Evolutionary conservation across 2,329 filamentous ascomycete species (phyloP).

Genomic region (Fusarium incarnatum): DNA sequence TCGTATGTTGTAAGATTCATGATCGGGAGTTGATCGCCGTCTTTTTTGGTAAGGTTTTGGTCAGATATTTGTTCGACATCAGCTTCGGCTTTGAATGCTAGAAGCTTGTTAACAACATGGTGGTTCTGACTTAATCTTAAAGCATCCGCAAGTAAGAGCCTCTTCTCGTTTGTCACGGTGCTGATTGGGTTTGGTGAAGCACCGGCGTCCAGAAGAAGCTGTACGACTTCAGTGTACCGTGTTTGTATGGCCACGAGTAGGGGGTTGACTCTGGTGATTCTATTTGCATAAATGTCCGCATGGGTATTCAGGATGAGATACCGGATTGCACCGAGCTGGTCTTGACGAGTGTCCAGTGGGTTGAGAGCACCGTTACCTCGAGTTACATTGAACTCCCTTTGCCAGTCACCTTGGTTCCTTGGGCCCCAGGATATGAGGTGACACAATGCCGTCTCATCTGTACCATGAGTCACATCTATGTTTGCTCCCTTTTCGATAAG

Average conservation of each 20-base stretch:
- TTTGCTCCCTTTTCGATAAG: slow-evolving; percentile 24
- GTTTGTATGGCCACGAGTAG: slow-evolving; percentile 16
- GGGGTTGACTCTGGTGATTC: slow-evolving; percentile 6
- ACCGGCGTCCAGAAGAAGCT: slow-evolving; percentile 29
- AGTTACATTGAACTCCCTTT: slow-evolving; percentile 12
- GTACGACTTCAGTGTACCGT: slow-evolving; percentile 17
- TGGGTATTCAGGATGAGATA: slow-evolving; percentile 24
- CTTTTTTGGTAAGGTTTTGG: background rate
- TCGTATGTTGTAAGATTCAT: slow-evolving; percentile 23
- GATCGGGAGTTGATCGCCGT: slow-evolving; percentile 18
- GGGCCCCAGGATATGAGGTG: slow-evolving; percentile 23
- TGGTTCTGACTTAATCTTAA: slow-evolving; percentile 11
- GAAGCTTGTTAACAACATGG: slow-evolving; percentile 10
- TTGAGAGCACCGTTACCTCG: slow-evolving; percentile 18
- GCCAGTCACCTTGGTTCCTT: slow-evolving; percentile 1
- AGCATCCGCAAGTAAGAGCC: slow-evolving; percentile 25
- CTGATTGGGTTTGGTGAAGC: slow-evolving; percentile 34
- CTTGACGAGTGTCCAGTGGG: slow-evolving; percentile 10
- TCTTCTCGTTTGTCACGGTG: slow-evolving; percentile 6
- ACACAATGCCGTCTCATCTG: slow-evolving; percentile 27
- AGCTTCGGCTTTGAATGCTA: slow-evolving; percentile 30
- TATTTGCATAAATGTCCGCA: slow-evolving; percentile 21
- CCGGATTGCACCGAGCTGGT: slow-evolving; percentile 24
- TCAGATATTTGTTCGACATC: slow-evolving; percentile 22
- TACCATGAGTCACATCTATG: slow-evolving; percentile 5